phyloP scores from a whole-genome alignment of 2,329 filamentous ascomycete species.

The Xylariaceae sp. region DNA sequence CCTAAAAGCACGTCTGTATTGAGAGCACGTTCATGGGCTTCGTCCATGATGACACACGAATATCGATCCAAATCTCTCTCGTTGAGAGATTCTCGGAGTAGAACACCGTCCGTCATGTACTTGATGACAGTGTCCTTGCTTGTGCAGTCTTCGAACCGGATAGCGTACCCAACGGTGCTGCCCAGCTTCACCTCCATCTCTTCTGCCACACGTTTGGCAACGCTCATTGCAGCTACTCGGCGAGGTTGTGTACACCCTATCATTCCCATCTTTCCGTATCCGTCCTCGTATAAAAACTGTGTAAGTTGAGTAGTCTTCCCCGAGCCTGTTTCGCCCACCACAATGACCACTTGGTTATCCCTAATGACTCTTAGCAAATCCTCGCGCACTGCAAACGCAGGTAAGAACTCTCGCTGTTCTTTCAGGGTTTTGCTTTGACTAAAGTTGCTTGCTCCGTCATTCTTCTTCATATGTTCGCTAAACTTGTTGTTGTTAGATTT shows the following conservation, averaged over 20 bases:
- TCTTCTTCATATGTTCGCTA: conserved; percentile 87
- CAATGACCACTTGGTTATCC: conserved; percentile 96
- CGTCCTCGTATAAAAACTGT: conserved; percentile 94
- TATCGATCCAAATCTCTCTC: conserved; percentile 94
- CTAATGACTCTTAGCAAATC: conserved; percentile 89
- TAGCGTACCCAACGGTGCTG: conserved; percentile 90
- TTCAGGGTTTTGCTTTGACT: conserved; percentile 88
- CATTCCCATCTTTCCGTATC: conserved; percentile 85
- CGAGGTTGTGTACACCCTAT: conserved; percentile 97
- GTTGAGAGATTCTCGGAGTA: conserved; percentile 90
- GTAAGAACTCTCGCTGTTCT: conserved; percentile 91
- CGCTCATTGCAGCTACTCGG: conserved; percentile 97
- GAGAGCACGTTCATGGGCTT: conserved; percentile 93
- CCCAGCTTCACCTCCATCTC: conserved; percentile 97
- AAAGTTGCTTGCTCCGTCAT: conserved; percentile 85
- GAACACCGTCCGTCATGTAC: conserved; percentile 98
- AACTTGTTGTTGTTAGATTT: conserved; percentile 79
- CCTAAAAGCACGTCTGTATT: conserved; percentile 99
- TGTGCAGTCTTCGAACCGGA: conserved; percentile 97
- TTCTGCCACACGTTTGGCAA: conserved; percentile 96
- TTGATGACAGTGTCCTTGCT: conserved; percentile 96
- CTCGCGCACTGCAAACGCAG: conserved; percentile 94
- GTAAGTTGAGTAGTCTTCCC: conserved; percentile 98
- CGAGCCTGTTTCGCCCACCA: conserved; percentile 95
- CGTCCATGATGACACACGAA: conserved; percentile 99